These are phyloP conservation scores for Barnettozyma populi DNA, from an alignment of 805 yeast genomes.

Conservation along the genomic window DNA sequence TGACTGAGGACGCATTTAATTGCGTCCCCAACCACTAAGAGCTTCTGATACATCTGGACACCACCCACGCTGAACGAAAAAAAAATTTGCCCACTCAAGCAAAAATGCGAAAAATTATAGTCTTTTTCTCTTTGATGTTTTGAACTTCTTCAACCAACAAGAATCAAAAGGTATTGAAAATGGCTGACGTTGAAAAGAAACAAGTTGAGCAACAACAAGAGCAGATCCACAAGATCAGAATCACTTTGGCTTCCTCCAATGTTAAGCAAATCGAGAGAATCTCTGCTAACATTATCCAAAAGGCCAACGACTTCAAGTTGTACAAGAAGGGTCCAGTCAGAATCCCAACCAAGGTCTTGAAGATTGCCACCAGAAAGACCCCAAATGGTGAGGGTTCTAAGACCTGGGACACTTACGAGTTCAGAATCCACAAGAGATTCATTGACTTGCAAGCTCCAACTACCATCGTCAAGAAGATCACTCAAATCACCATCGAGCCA, in stretches of 20 bases:
- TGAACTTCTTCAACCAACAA: conserved; percentile 20
- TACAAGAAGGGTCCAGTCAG: conserved; percentile 99
- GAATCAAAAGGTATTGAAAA: conserved; percentile 42
- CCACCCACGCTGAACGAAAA: conserved; percentile 11
- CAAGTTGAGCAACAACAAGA: conserved; percentile 77
- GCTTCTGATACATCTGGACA: neutral
- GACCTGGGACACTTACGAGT: conserved; percentile 99
- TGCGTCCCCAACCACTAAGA: neutral
- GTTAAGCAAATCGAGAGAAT: conserved; percentile 98
- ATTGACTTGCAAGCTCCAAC: conserved; percentile 98
- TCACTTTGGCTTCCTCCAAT: conserved; percentile 97
- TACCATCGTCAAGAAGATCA: conserved; percentile 86
- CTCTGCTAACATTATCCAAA: conserved; percentile 81
- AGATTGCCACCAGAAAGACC: conserved; percentile 99
- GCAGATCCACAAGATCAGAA: conserved; percentile 94
- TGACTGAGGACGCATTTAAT: neutral
- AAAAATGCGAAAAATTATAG: conserved; percentile 13
- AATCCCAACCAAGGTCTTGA: conserved; percentile 98
- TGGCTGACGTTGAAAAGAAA: conserved; percentile 84
- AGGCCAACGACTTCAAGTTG: conserved; percentile 78
- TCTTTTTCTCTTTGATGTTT: neutral
- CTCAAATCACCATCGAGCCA: conserved; percentile 97
- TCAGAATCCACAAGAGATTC: conserved; percentile 99
- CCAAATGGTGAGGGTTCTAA: conserved; percentile 99
- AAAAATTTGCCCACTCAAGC: conserved; percentile 8